Evolutionary conservation across 768 basidiomycete genomes (phyloP).

Genomic region (Trametes gibbosa): DNA sequence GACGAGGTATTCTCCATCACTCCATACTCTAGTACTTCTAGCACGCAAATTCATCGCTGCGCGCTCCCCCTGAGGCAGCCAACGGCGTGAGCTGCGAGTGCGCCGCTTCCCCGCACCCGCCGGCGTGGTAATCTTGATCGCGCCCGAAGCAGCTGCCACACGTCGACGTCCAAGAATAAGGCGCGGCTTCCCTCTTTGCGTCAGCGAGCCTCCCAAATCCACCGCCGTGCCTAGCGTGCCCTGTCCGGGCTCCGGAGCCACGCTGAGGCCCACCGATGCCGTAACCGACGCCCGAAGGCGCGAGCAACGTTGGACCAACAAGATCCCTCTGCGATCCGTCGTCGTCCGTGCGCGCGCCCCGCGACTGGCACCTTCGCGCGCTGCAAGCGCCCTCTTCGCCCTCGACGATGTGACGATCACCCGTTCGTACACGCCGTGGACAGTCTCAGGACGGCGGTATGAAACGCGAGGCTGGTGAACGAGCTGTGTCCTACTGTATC

Average conservation of each 20-base stretch:
- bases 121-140: constrained; percentile 5
- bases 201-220: constrained; percentile 1
- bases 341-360: no score
- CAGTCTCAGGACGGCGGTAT: no score
- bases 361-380: no score
- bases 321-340: constrained; percentile 9
- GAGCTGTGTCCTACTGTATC: no score
- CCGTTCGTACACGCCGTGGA: no score
- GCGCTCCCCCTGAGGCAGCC: not conserved
- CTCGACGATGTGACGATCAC: no score
- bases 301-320: constrained; percentile 14
- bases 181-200: not conserved
- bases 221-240: not conserved
- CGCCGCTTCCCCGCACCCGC: not conserved
- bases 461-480: no score
- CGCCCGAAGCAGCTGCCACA: not conserved
- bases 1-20: no score
- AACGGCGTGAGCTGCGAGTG: not conserved
- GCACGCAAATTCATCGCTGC: no score
- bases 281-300: constrained; percentile 18
- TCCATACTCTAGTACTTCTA: no score
- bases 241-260: not conserved
- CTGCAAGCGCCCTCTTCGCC: not conserved
- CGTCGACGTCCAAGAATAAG: not conserved
- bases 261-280: not conserved